Percentiles rank a stretch among this genome's conserved stretches.
phyloP scores from a whole-genome alignment of 2,329 filamentous ascomycete species.

The Aspergillus terreus region DNA sequence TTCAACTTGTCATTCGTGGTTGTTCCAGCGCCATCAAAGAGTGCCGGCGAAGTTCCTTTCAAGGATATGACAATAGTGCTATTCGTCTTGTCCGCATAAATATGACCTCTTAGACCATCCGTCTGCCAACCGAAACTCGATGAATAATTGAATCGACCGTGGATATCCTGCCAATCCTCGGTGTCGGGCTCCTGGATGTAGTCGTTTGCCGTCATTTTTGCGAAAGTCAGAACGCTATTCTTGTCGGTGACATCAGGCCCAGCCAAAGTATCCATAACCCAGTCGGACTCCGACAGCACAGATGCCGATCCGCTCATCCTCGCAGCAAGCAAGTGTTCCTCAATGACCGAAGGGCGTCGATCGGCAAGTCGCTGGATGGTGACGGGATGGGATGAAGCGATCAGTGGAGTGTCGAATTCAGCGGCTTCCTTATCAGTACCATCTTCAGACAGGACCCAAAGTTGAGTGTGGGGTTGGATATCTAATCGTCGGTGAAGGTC shows the following conservation, averaged over 20 bases:
- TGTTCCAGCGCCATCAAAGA: slow-evolving; percentile 95
- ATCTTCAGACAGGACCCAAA: slow-evolving; percentile 45
- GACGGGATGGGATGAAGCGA: slow-evolving; percentile 60
- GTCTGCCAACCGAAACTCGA: slow-evolving; percentile 88
- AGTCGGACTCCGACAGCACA: slow-evolving; percentile 68
- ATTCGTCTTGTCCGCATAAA: slow-evolving; percentile 84
- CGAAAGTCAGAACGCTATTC: slow-evolving; percentile 76
- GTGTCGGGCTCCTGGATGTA: slow-evolving; percentile 72
- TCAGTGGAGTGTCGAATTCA: slow-evolving; percentile 51
- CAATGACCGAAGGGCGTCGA: slow-evolving; percentile 69
- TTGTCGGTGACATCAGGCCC: slow-evolving; percentile 84
- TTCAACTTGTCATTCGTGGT: slow-evolving; percentile 97
- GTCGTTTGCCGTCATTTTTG: slow-evolving; percentile 83
- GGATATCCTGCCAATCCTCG: slow-evolving; percentile 79
- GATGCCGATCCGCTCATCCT: slow-evolving; percentile 65
- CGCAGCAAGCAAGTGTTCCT: slow-evolving; percentile 71
- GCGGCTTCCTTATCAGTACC: slow-evolving; percentile 37
- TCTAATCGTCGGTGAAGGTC: slow-evolving; percentile 73
- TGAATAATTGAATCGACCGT: slow-evolving; percentile 76
- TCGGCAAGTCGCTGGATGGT: slow-evolving; percentile 80
- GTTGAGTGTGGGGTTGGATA: slow-evolving; percentile 57
- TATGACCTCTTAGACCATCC: slow-evolving; percentile 85
- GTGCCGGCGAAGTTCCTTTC: slow-evolving; percentile 84
- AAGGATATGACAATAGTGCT: slow-evolving; percentile 85
- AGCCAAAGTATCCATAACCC: slow-evolving; percentile 74